Percentiles rank a stretch among this genome's conserved stretches.
These are phyloP conservation scores for Discostella stelligeroides DNA, from an alignment of 108 stramenopile genomes.

Conservation along the genomic window DNA sequence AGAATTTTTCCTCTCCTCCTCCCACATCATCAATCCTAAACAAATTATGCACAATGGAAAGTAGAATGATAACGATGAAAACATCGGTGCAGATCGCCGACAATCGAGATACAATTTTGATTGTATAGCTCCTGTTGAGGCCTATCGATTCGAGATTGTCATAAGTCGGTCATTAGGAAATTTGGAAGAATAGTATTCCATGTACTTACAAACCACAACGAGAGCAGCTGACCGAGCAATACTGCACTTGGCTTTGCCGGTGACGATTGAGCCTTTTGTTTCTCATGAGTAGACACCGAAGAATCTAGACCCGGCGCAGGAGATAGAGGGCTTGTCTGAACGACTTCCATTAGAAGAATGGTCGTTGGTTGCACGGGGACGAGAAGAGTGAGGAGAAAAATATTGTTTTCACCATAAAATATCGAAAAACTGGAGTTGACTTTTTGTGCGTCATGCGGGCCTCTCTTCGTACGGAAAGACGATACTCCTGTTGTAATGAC, in stretches of 20 bases:
- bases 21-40: slow-evolving; percentile 19
- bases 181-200: neutral
- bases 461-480: too few species aligned
- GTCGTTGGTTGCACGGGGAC: too few species aligned
- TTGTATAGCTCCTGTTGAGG: slow-evolving; percentile 48
- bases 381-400: too few species aligned
- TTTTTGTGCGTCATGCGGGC: too few species aligned
- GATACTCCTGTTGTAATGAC: too few species aligned
- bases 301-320: too few species aligned
- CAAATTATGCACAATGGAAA: slow-evolving; percentile 44
- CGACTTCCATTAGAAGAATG: too few species aligned
- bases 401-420: too few species aligned
- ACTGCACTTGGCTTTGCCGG: slow-evolving; percentile 24
- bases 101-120: slow-evolving; percentile 67
- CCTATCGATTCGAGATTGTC: slow-evolving; percentile 9
- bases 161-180: neutral
- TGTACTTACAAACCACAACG: slow-evolving; percentile 35
- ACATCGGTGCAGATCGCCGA: slow-evolving; percentile 59
- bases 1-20: neutral
- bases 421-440: too few species aligned
- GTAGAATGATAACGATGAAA: slow-evolving; percentile 62
- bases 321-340: too few species aligned
- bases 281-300: too few species aligned
- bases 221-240: slow-evolving; percentile 40
- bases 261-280: too few species aligned